Percentiles rank a stretch among this genome's conserved stretches.
Conservation (phyloP, 805 yeast species). For the Candida ficus region DNA sequence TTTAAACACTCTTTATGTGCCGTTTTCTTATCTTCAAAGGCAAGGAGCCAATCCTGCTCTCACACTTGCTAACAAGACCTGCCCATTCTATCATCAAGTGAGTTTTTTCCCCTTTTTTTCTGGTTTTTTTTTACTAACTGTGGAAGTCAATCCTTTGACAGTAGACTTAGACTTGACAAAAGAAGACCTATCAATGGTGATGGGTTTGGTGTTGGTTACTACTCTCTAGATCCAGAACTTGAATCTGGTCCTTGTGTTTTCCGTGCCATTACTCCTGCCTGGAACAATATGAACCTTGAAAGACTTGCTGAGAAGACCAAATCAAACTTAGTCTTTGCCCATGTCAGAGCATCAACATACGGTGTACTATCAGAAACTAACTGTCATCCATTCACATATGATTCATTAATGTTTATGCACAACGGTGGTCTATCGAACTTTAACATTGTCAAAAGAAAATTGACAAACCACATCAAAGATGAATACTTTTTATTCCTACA, state of each 20-base stretch:
- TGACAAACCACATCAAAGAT: slow-evolving; percentile 71
- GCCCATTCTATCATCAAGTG: slow-evolving; percentile 92
- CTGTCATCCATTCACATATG: slow-evolving; percentile 93
- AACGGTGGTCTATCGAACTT: slow-evolving; percentile 87
- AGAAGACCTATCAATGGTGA: slow-evolving; percentile 95
- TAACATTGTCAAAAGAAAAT: slow-evolving; percentile 60
- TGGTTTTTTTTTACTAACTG: not conserved
- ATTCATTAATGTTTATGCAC: slow-evolving; percentile 92
- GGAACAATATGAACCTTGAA: slow-evolving; percentile 92
- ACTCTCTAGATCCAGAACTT: slow-evolving; percentile 52
- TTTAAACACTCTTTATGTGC: slow-evolving; percentile 54
- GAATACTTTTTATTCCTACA: slow-evolving; percentile 76
- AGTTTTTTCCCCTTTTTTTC: slow-evolving; percentile 8
- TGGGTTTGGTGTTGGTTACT: slow-evolving; percentile 97
- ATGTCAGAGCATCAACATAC: slow-evolving; percentile 92
- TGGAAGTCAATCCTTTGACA: slow-evolving; percentile 78
- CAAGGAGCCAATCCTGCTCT: slow-evolving; percentile 78
- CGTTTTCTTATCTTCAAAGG: slow-evolving; percentile 83
- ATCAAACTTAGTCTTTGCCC: slow-evolving; percentile 83
- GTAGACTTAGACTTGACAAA: slow-evolving; percentile 79
- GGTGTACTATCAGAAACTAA: slow-evolving; percentile 93
- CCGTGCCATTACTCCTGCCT: slow-evolving; percentile 95
- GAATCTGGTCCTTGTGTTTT: slow-evolving; percentile 84
- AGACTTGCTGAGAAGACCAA: slow-evolving; percentile 84
- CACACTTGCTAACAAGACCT: slow-evolving; percentile 86